These are phyloP conservation scores for Syncephalastrum racemosum DNA, from an alignment of 371 early-diverging fungal genomes.

Conservation along the genomic window DNA sequence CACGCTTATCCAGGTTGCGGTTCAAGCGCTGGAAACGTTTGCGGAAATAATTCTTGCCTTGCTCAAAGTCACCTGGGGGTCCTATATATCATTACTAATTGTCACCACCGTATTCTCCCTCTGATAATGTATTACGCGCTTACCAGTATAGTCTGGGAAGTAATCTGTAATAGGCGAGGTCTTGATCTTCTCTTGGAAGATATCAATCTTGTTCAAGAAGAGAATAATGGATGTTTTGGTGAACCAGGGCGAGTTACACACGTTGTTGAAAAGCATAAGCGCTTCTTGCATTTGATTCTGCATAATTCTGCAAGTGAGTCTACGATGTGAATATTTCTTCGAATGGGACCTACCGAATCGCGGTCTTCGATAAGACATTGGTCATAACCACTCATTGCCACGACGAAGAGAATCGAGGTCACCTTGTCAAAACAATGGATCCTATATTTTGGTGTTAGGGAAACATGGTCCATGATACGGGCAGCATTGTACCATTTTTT, in stretches of 20 bases:
- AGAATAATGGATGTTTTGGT: conserved; percentile 88
- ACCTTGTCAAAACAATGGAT: conserved; percentile 94
- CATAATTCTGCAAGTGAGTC: conserved; percentile 12
- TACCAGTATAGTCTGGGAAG: conserved; percentile 88
- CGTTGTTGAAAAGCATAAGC: conserved; percentile 89
- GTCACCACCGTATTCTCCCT: not conserved
- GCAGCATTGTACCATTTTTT: conserved; percentile 73
- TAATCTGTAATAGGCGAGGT: conserved; percentile 73
- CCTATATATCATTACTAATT: conserved; percentile 16
- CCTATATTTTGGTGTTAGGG: conserved; percentile 25
- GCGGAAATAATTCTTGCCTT: conserved; percentile 36
- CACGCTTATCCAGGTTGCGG: conserved; percentile 46
- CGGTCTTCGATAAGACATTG: conserved; percentile 93
- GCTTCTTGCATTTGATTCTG: conserved; percentile 84
- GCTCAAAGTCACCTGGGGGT: conserved; percentile 24
- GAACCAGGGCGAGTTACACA: conserved; percentile 95
- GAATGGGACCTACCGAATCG: conserved; percentile 64
- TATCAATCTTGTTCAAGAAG: conserved; percentile 95
- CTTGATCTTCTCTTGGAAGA: conserved; percentile 85
- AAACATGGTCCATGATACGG: not conserved
- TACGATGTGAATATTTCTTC: not conserved
- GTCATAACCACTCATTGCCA: conserved; percentile 93
- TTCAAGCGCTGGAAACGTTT: conserved; percentile 39
- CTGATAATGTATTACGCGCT: not conserved
- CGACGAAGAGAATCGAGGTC: conserved; percentile 90